Evolutionary conservation across 225 moss, liverwort and hornwort genomes (phyloP), one percentile per base, ranked within the genome.

Genomic region (Antitrichia curtipendula): DNA sequence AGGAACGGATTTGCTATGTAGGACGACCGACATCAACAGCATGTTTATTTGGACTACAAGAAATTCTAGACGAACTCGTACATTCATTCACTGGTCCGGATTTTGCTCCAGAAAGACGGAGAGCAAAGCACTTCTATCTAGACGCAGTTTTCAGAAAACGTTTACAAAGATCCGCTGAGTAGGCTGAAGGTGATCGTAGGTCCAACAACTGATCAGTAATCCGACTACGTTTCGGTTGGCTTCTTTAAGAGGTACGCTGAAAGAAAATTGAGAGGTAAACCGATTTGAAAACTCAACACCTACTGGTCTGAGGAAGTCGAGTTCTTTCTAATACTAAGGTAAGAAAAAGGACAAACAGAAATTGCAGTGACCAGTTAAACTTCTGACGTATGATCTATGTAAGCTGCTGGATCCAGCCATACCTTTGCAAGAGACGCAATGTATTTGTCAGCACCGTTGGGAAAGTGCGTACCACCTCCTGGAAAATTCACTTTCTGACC

Each of bases 401-500:
- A 29, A 70, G 62, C 53, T 69, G 54, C 81, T 36, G 74, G 75
- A 88, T 87, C 38, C 66, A 66, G 78, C 34, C 61, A 57, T 80
- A 98, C 98, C 97, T 97, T 98, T 61, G 94, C 98, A 85, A 98
- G 91, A 84, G 92, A 93, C 49, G 95, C 95, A 74, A 98, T 98
- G 82, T 98, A 98, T 71, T 97, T 98, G 91, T 97, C 95, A 23
- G 98, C 98, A 85, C 98, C 98, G 45, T 92, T 90, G 64, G 95
- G 98, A 86, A 98, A 98, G 88, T 98, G 98, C 74, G 98, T 98
- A 80, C 98, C 98, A 77, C 98, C 98, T 34, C 98, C 98, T 45
- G 98, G 98, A 87, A 98, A 98, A 66, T 90, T 96, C 23, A 97
- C 96, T 90, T 97, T 98, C 86, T 97, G 95, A 66, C 93, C 97